phyloP scores from a whole-genome alignment of 495 filamentous ascomycete species.

The Trichocladium uniseriatum region DNA sequence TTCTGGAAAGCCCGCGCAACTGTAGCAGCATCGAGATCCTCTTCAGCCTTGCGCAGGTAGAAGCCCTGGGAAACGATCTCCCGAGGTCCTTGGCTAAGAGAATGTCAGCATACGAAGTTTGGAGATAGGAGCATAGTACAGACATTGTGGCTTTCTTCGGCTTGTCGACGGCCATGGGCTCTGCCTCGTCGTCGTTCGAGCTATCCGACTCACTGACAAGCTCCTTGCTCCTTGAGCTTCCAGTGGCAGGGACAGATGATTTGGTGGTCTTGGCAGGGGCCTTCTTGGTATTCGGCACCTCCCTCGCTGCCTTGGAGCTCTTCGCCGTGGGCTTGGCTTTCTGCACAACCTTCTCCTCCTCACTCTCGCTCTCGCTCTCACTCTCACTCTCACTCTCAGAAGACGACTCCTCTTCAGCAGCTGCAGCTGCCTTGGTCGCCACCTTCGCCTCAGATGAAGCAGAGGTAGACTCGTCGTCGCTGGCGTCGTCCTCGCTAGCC shows the following conservation, averaged over 20 bases:
- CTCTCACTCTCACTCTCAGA: slow-evolving; percentile 12
- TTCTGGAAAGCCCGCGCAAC: slow-evolving; percentile 32
- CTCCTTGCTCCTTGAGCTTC: slow-evolving; percentile 14
- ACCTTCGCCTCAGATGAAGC: neutral
- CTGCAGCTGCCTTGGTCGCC: neutral
- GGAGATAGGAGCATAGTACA: neutral
- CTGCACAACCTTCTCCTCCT: slow-evolving; percentile 14
- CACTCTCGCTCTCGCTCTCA: slow-evolving; percentile 20
- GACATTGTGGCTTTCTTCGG: slow-evolving; percentile 16
- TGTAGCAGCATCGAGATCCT: slow-evolving; percentile 27
- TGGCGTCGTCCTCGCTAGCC: neutral
- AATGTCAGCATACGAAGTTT: slow-evolving; percentile 11
- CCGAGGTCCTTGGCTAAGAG: slow-evolving; percentile 1
- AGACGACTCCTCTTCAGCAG: neutral
- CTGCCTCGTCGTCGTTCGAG: slow-evolving; percentile 11
- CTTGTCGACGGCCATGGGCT: slow-evolving; percentile 21
- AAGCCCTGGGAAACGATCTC: slow-evolving; percentile 24
- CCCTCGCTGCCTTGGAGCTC: slow-evolving; percentile 3
- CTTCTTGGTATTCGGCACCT: neutral
- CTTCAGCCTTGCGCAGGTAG: slow-evolving; percentile 24
- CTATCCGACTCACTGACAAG: slow-evolving; percentile 11
- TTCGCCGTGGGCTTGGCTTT: slow-evolving; percentile 12
- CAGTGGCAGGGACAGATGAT: neutral
- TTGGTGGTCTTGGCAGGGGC: slow-evolving; percentile 1
- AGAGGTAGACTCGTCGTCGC: slow-evolving; percentile 7